A percentile compares a stretch with the other conserved stretches of the same genome.
phyloP scores from a whole-genome alignment of 2,329 filamentous ascomycete genomes.

The Pseudopyricularia cyperi region DNA sequence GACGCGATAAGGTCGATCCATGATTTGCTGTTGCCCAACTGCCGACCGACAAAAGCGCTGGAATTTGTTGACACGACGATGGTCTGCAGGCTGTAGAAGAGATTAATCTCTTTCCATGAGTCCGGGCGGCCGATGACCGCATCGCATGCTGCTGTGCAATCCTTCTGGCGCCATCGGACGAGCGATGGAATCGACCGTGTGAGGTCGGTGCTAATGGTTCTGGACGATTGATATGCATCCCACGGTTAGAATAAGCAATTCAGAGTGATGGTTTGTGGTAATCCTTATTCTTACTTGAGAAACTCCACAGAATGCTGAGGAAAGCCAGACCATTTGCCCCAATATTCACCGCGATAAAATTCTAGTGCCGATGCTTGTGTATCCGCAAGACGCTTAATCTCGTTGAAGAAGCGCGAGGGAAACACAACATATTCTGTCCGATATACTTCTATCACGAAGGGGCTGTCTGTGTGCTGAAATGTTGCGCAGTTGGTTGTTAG shows the following conservation, averaged over 20 bases:
- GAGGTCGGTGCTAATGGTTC: neutral
- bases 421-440: neutral
- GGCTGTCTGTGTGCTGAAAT: neutral
- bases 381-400: neutral
- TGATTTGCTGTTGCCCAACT: neutral
- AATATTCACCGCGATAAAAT: neutral
- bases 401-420: neutral
- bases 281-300: neutral
- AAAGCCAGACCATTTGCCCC: neutral
- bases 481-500: neutral
- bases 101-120: neutral
- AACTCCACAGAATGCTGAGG: neutral
- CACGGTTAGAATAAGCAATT: no score
- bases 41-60: neutral
- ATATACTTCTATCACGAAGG: neutral
- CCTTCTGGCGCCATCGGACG: neutral
- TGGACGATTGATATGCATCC: neutral
- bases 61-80: neutral
- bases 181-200: neutral
- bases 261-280: neutral
- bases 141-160: neutral
- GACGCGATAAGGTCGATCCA: neutral
- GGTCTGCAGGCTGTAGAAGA: neutral
- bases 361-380: neutral
- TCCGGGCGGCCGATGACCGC: neutral